phyloP scores from a whole-genome alignment of 805 yeast species.

The Yamadazyma akitaensis region DNA sequence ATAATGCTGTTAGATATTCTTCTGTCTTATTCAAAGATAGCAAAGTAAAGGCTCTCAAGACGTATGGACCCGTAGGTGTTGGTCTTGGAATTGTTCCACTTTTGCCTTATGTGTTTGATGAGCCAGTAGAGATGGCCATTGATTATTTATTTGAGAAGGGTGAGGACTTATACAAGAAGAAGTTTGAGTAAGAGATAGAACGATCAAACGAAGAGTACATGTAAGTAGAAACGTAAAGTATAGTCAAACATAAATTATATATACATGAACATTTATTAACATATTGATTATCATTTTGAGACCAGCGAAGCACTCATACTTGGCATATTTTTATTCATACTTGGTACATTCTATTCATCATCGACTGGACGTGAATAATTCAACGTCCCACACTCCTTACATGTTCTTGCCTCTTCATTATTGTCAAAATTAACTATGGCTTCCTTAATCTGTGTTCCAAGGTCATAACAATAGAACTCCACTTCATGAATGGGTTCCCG shows the following conservation, averaged over 20 bases:
- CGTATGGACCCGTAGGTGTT: constrained; percentile 75
- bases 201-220: too few species aligned
- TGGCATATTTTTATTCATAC: too few species aligned
- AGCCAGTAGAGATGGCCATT: constrained; percentile 71
- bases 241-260: too few species aligned
- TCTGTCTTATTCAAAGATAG: constrained; percentile 58
- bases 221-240: too few species aligned
- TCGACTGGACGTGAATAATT: constrained; percentile 46
- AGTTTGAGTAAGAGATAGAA: not conserved
- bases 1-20: constrained; percentile 68
- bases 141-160: constrained; percentile 60
- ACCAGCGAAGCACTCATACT: too few species aligned
- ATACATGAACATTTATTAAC: too few species aligned
- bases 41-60: constrained; percentile 44
- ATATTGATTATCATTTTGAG: too few species aligned
- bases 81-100: constrained; percentile 77
- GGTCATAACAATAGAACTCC: constrained; percentile 70
- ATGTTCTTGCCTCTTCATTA: constrained; percentile 63
- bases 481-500: constrained; percentile 60
- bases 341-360: not conserved
- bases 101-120: constrained; percentile 75
- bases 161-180: constrained; percentile 26
- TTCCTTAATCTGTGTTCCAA: constrained; percentile 86
- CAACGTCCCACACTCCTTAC: constrained; percentile 69
- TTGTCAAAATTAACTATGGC: constrained; percentile 72